Conservation (phyloP, 768 basidiomycete genomes). For the Lenzites betulinus region DNA sequence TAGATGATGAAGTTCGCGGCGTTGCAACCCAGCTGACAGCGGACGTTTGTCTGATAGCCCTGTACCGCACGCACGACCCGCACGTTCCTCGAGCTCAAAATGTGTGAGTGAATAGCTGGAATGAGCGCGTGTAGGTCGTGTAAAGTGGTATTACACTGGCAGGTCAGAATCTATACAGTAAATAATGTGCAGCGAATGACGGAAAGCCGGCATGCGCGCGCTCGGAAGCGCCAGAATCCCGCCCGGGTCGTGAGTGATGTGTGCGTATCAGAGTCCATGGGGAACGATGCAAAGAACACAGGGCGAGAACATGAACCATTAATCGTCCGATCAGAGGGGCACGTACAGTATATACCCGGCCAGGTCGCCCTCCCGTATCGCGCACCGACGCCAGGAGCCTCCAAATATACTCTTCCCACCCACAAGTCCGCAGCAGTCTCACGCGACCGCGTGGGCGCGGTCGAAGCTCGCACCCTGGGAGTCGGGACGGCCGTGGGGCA, state of each 20-base stretch:
- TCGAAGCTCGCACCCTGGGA: no score
- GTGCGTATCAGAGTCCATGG: background rate
- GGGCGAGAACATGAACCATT: background rate
- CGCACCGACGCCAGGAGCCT: background rate
- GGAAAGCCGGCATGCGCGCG: background rate
- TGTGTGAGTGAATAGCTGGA: no score
- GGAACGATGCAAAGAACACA: background rate
- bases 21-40: no score
- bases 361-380: no score
- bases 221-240: background rate
- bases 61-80: no score
- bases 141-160: conserved; percentile 12
- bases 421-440: no score
- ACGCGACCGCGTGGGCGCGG: no score
- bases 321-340: background rate
- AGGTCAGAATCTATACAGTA: conserved; percentile 10
- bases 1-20: no score
- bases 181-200: conserved; percentile 7
- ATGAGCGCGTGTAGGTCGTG: background rate
- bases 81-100: no score
- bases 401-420: background rate
- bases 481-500: no score
- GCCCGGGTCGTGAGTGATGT: conserved; percentile 5
- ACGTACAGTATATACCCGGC: no score
- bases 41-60: no score